These are phyloP conservation scores for Truncatella angustata DNA, from an alignment of 2,329 filamentous ascomycete genomes.

Conservation along the genomic window DNA sequence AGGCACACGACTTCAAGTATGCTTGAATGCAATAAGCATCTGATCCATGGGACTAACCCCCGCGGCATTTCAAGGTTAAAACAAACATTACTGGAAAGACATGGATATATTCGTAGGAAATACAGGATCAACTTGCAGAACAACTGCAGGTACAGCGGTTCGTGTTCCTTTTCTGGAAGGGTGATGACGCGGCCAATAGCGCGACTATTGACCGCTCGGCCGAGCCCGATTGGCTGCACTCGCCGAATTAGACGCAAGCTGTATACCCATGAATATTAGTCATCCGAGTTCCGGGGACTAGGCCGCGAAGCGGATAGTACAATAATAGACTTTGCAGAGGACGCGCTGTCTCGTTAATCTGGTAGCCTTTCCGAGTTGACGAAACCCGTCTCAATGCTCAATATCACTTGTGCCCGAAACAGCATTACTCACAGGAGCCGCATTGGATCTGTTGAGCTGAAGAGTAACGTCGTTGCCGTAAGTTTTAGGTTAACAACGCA, in stretches of 20 bases:
- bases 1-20: background rate
- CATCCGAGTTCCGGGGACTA: background rate
- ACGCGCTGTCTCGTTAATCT: too few relatives aligned
- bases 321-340: too few relatives aligned
- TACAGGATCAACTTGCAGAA: conserved; percentile 4
- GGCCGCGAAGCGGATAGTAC: background rate
- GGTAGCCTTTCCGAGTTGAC: too few relatives aligned
- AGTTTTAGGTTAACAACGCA: too few relatives aligned
- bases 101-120: background rate
- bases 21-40: background rate
- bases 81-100: background rate
- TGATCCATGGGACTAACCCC: background rate
- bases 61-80: background rate
- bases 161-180: conserved; percentile 1
- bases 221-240: background rate
- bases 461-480: too few relatives aligned
- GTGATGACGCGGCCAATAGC: background rate
- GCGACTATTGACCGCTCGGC: conserved; percentile 6
- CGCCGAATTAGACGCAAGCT: background rate
- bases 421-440: too few relatives aligned
- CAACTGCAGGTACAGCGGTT: conserved; percentile 1
- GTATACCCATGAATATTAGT: background rate
- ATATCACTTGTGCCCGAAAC: too few relatives aligned
- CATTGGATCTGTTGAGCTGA: too few relatives aligned
- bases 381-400: too few relatives aligned